A percentile compares a stretch with the other conserved stretches of the same genome.
phyloP scores from a whole-genome alignment of 2,329 filamentous ascomycete species.

The Diaporthe sp. region DNA sequence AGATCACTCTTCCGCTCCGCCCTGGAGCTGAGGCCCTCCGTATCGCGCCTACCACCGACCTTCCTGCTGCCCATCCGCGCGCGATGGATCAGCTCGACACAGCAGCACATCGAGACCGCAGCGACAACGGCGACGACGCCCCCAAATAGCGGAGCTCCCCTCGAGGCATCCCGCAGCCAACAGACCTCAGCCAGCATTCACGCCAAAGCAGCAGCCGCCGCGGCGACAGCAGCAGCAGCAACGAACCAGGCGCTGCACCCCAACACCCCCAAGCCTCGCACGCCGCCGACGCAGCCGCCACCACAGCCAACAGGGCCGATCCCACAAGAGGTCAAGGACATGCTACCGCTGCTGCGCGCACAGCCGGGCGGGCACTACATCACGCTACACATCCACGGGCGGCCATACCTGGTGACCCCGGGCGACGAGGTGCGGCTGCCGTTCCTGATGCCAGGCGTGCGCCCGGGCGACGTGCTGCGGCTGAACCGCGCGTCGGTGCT shows the following conservation, averaged over 20 bases:
- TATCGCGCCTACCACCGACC: conserved; percentile 59
- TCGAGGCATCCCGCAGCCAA: conserved; percentile 24
- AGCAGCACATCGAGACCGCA: conserved; percentile 60
- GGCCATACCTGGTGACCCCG: conserved; percentile 82
- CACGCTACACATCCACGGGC: conserved; percentile 82
- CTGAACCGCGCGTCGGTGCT: conserved; percentile 87
- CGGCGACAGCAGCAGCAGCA: neutral
- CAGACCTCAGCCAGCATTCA: conserved; percentile 22
- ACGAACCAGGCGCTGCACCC: neutral
- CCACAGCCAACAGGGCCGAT: conserved; percentile 55
- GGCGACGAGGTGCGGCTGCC: conserved; percentile 83
- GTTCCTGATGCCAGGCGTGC: conserved; percentile 81
- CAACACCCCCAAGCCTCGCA: conserved; percentile 59
- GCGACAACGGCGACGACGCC: conserved; percentile 38
- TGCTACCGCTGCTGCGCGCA: conserved; percentile 78
- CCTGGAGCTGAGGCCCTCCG: conserved; percentile 67
- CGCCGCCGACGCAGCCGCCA: conserved; percentile 61
- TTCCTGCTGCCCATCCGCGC: conserved; percentile 66
- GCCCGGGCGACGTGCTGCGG: conserved; percentile 86
- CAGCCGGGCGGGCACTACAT: conserved; percentile 81
- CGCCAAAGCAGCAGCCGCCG: conserved; percentile 6
- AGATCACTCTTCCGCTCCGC: conserved; percentile 73
- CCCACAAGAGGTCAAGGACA: conserved; percentile 66
- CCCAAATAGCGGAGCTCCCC: conserved; percentile 25
- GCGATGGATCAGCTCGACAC: conserved; percentile 61